Base-by-base conservation (phyloP, 768 basidiomycete species). In the Rhodotorula sphaerocarpa region DNA sequence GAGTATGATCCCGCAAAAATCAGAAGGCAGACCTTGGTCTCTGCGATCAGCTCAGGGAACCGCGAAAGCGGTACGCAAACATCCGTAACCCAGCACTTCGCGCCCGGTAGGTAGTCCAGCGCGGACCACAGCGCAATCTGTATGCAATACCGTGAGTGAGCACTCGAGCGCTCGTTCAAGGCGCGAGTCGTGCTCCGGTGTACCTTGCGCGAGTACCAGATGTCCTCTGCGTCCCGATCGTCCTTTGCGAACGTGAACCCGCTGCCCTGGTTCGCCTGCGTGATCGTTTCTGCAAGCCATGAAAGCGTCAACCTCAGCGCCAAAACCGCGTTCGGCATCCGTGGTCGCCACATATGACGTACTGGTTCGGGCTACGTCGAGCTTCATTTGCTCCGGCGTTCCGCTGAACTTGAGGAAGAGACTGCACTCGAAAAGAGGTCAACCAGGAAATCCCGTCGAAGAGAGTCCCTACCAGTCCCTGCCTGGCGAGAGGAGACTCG, bases 321-420 rank as follows among this genome's bases (percentile, higher is more conserved):
- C n/a, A n/a, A n/a, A n/a, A n/a, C n/a, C n/a, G n/a, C n/a, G n/a
- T n/a, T n/a, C n/a, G n/a, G n/a, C n/a, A n/a, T n/a, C n/a, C n/a
- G n/a, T n/a, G n/a, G n/a, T n/a, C n/a, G n/a, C n/a, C n/a, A 31
- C 31, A 25, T 14, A 45, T 18, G 30, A 44, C 62, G 43, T 23
- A 65, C 63, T 59, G 15, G 70, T 72, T 3, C 67, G 61, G 30
- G 50, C 54, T 25, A 70, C 61, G 42, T 83, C 78, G 30, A 88
- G 80, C 25, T 78, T 75, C 36, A 86, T 82, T 15, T 82, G 80
- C 18, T 79, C 76, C 1, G 81, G 77, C 36, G 87, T 84, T 5
- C 92, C 92, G 74, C 90, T 88, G 52, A 95, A 82, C 75, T 95
- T 97, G 80, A 97, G 88, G 78, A 95, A 93, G 14, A 96, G 79